Conservation (phyloP, 108 stramenopile species). For the Thalassiosira profunda region DNA sequence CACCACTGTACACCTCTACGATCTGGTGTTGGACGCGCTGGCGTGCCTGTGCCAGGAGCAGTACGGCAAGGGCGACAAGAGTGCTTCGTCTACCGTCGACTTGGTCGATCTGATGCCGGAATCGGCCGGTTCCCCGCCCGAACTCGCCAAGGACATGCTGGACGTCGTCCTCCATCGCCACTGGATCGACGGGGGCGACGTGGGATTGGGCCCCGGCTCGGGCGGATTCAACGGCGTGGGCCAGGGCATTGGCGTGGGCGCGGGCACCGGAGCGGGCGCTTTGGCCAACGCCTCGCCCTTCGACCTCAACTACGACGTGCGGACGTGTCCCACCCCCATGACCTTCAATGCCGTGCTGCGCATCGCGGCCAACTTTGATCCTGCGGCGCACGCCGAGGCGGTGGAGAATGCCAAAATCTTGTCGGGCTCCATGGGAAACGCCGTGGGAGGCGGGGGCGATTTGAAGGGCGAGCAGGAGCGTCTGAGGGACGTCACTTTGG, state of each 20-base stretch:
- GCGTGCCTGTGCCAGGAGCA: constrained; percentile 53
- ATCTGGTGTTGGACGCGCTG: constrained; percentile 69
- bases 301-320: constrained; percentile 27
- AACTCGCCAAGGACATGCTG: constrained; percentile 30
- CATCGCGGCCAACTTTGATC: constrained; percentile 54
- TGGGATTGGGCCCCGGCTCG: constrained; percentile 26
- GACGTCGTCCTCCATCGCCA: constrained; percentile 25
- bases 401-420: constrained; percentile 31
- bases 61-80: background rate
- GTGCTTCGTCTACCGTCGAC: constrained; percentile 15
- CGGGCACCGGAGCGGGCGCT: constrained; percentile 45
- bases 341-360: constrained; percentile 76
- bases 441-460: background rate
- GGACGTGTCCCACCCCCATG: constrained; percentile 62
- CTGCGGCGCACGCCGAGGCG: constrained; percentile 26
- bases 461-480: constrained; percentile 32
- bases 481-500: constrained; percentile 61
- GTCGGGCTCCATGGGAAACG: constrained; percentile 3
- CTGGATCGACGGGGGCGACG: constrained; percentile 48
- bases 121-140: constrained; percentile 19
- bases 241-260: constrained; percentile 39
- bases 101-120: constrained; percentile 30
- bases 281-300: constrained; percentile 28
- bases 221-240: constrained; percentile 17
- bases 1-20: constrained; percentile 60